phyloP scores from a whole-genome alignment of 164 flowering plant genomes.

The Litsea cubeba region DNA sequence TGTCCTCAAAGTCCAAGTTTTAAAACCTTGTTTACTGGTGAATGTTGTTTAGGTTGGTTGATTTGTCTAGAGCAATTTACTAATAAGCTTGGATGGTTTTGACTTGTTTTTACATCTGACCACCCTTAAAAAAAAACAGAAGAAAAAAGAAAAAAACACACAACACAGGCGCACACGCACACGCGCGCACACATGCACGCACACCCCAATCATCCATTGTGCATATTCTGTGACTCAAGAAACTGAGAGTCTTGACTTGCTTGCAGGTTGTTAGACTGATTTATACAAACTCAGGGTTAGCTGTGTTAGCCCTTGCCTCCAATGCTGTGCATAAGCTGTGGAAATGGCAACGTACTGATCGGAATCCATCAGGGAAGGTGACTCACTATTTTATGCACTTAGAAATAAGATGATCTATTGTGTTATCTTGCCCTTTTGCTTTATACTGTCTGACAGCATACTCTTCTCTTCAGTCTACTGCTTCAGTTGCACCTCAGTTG shows the following conservation, averaged over 20 bases:
- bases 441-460: not conserved
- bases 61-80: not conserved
- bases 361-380: slow-evolving; percentile 55
- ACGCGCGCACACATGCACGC: not conserved
- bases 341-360: slow-evolving; percentile 70
- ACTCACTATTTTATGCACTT: not conserved
- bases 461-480: slow-evolving; percentile 46
- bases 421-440: not conserved
- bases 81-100: not conserved
- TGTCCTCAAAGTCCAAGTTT: no score
- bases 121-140: not conserved
- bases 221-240: not conserved
- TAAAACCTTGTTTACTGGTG: not conserved
- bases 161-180: not conserved
- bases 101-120: no score
- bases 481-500: slow-evolving; percentile 48
- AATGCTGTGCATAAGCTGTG: slow-evolving; percentile 71
- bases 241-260: slow-evolving; percentile 1
- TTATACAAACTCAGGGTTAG: slow-evolving; percentile 61
- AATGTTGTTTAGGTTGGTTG: not conserved
- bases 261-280: slow-evolving; percentile 50
- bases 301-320: slow-evolving; percentile 50
- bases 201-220: not conserved
- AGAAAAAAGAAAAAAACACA: no score
- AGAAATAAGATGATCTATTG: not conserved